Percentiles rank a stretch among this genome's conserved stretches.
phyloP scores from a whole-genome alignment of 768 basidiomycete species.

The Mycena crocata region DNA sequence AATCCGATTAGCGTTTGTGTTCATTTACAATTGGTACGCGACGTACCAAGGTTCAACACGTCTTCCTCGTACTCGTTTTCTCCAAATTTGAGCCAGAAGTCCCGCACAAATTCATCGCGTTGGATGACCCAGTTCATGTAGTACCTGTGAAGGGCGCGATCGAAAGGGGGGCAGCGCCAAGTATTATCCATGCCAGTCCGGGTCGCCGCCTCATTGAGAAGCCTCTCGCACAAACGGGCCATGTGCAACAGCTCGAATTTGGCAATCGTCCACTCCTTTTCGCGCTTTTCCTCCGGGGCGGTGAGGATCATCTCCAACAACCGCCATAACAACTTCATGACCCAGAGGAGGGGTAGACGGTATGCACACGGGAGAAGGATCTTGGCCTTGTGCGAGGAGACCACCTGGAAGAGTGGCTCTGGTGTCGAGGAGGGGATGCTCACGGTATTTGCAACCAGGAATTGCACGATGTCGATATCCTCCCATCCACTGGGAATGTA shows the following conservation, averaged over 20 bases:
- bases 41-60: constrained; percentile 25
- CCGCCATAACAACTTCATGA: neutral
- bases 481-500: neutral
- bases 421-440: neutral
- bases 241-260: too few relatives aligned
- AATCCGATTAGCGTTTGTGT: neutral
- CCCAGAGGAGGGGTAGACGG: neutral
- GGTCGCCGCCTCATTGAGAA: neutral
- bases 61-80: constrained; percentile 42
- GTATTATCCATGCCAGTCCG: constrained; percentile 40
- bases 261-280: constrained; percentile 3
- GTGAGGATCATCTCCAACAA: neutral
- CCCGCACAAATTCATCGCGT: constrained; percentile 48
- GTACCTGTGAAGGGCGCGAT: constrained; percentile 54
- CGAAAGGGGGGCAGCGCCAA: constrained; percentile 55
- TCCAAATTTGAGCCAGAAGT: constrained; percentile 53
- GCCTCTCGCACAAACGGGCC: neutral
- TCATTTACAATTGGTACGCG: neutral
- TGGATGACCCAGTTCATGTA: constrained; percentile 55
- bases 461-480: too few relatives aligned
- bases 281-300: neutral
- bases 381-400: neutral
- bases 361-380: neutral
- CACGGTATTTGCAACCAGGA: neutral
- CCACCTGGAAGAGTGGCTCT: neutral